Evolutionary conservation across 2,329 filamentous ascomycete genomes (phyloP).

Genomic region (Paracamarosporium sp.): DNA sequence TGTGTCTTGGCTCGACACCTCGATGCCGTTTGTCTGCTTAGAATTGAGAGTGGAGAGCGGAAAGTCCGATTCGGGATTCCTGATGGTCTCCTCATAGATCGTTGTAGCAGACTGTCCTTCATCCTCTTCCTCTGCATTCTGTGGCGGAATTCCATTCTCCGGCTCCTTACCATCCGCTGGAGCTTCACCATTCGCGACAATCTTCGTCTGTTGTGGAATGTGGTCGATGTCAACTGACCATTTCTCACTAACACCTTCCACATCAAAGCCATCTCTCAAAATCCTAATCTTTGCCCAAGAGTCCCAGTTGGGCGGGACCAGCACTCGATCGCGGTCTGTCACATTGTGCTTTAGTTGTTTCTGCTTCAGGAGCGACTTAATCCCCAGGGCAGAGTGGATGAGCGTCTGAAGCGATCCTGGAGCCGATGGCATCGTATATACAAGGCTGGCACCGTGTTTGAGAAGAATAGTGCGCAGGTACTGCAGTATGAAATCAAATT

Average conservation of each 20-base stretch:
- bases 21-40: conserved; percentile 57
- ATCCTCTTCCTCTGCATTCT: conserved; percentile 22
- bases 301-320: conserved; percentile 97
- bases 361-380: conserved; percentile 75
- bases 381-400: conserved; percentile 84
- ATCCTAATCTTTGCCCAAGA: conserved; percentile 98
- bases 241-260: conserved; percentile 81
- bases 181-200: conserved; percentile 27
- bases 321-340: conserved; percentile 91
- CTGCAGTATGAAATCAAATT: conserved; percentile 95
- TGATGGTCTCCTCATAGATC: conserved; percentile 80
- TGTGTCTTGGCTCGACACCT: conserved; percentile 74
- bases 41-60: conserved; percentile 45
- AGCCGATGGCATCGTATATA: conserved; percentile 57
- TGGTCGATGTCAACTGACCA: conserved; percentile 84
- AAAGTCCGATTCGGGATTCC: conserved; percentile 69
- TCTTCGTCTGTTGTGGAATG: conserved; percentile 34
- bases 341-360: conserved; percentile 69
- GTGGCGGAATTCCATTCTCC: conserved; percentile 14
- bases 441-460: conserved; percentile 69
- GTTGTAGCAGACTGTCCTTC: conserved; percentile 67
- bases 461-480: conserved; percentile 88
- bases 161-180: conserved; percentile 19
- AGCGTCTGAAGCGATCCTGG: conserved; percentile 79
- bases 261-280: conserved; percentile 87